Conservation (phyloP, 148 eudicot species). For the Diospyros lotus region DNA sequence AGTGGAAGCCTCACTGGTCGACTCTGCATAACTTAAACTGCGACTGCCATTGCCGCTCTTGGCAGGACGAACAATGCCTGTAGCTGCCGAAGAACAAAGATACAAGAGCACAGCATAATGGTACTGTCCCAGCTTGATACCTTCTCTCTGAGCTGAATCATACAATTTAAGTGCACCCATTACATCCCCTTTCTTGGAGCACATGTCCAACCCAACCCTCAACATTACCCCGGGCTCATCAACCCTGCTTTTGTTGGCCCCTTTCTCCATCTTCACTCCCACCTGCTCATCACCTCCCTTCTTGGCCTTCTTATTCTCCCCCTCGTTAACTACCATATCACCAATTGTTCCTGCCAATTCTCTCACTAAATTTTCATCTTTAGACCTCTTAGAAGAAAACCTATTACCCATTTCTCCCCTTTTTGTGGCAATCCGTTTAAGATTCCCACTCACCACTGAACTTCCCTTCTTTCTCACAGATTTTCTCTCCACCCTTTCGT, state of each 20-base stretch:
- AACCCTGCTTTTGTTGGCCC: slow-evolving; percentile 35
- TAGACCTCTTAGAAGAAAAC: slow-evolving; percentile 20
- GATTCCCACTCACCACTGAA: slow-evolving; percentile 15
- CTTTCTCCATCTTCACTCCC: slow-evolving; percentile 33
- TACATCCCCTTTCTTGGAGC: slow-evolving; percentile 76
- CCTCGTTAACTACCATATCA: neutral
- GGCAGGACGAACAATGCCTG: slow-evolving; percentile 66
- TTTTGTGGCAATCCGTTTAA: slow-evolving; percentile 19
- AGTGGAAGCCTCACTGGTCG: slow-evolving; percentile 3
- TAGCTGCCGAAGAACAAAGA: slow-evolving; percentile 90
- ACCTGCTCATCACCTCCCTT: slow-evolving; percentile 7
- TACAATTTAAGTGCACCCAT: slow-evolving; percentile 72
- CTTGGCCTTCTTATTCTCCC: neutral
- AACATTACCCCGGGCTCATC: slow-evolving; percentile 32
- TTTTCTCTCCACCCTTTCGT: slow-evolving; percentile 23
- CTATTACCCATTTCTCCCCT: slow-evolving; percentile 25
- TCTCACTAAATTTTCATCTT: neutral
- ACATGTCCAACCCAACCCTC: slow-evolving; percentile 61
- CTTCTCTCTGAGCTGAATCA: slow-evolving; percentile 53
- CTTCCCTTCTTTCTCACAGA: slow-evolving; percentile 4
- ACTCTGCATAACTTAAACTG: slow-evolving; percentile 32
- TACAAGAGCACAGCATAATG: slow-evolving; percentile 73
- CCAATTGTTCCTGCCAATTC: neutral
- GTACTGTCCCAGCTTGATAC: slow-evolving; percentile 49
- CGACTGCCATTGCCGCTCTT: slow-evolving; percentile 64